Percentiles rank a stretch among this genome's conserved stretches.
phyloP scores from a whole-genome alignment of 116 monocot genomes.

The Trichopus zeylanicus region DNA sequence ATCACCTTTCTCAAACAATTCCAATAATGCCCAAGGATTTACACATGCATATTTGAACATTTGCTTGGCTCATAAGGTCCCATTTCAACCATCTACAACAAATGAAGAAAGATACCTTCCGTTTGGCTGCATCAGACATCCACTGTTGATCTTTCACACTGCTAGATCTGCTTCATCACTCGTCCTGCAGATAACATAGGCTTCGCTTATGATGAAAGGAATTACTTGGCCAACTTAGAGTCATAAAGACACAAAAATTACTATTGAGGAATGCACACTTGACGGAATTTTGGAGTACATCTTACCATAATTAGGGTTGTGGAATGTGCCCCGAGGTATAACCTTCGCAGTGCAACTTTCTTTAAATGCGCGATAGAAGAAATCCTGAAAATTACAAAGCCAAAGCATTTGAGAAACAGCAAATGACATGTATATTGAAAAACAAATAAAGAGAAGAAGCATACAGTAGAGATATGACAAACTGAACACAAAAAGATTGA shows the following conservation, averaged over 20 bases:
- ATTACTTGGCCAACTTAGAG: not conserved
- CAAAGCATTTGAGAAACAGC: not conserved
- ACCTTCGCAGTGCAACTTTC: slow-evolving; percentile 30
- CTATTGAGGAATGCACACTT: not conserved
- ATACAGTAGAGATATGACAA: not conserved
- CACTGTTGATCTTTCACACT: slow-evolving; percentile 31
- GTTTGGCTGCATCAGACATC: slow-evolving; percentile 27
- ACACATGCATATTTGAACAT: no score
- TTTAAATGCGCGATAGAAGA: slow-evolving; percentile 19
- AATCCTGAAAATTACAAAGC: slow-evolving; percentile 16
- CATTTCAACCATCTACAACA: not conserved
- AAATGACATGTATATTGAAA: not conserved
- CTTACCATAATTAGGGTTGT: slow-evolving; percentile 37
- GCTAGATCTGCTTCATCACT: slow-evolving; percentile 29
- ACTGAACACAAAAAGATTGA: not conserved
- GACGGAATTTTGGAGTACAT: not conserved
- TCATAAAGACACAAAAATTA: not conserved
- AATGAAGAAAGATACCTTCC: slow-evolving; percentile 31
- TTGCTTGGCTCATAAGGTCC: not conserved
- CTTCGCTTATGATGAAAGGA: slow-evolving; percentile 28
- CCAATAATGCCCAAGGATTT: no score
- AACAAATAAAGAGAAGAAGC: not conserved
- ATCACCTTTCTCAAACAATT: no score
- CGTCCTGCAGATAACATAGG: slow-evolving; percentile 46
- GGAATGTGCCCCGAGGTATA: slow-evolving; percentile 26